Conservation (phyloP, 805 yeast species). For the Candida quercuum region DNA sequence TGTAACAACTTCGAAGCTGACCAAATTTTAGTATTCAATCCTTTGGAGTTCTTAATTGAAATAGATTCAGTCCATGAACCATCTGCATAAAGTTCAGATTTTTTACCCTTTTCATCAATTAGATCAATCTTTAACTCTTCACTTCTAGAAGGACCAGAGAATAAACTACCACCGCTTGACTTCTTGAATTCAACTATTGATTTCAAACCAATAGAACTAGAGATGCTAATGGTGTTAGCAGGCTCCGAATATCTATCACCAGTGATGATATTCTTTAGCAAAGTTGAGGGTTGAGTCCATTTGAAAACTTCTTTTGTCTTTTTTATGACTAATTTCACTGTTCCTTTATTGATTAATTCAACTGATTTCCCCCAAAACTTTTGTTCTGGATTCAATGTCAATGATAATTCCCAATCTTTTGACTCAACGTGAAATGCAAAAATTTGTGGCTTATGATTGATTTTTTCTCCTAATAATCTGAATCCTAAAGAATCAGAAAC, state of each 20-base stretch:
- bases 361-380: constrained; percentile 94
- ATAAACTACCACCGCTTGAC: constrained; percentile 62
- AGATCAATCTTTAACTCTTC: constrained; percentile 52
- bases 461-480: constrained; percentile 78
- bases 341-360: constrained; percentile 76
- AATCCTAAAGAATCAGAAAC: constrained; percentile 80
- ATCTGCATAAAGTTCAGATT: constrained; percentile 17
- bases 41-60: constrained; percentile 27
- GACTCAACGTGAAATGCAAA: constrained; percentile 79
- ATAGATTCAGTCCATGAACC: constrained; percentile 87
- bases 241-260: constrained; percentile 96
- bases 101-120: constrained; percentile 15
- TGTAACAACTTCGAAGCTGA: constrained; percentile 58
- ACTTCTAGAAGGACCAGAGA: constrained; percentile 68
- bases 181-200: constrained; percentile 69
- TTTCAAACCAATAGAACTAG: constrained; percentile 60
- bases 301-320: constrained; percentile 62
- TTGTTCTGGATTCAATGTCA: constrained; percentile 69
- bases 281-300: constrained; percentile 80
- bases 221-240: constrained; percentile 56
- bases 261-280: constrained; percentile 82
- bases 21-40: constrained; percentile 54
- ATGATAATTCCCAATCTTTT: constrained; percentile 60
- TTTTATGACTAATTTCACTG: constrained; percentile 49
- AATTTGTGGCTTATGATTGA: constrained; percentile 79